phyloP scores from a whole-genome alignment of 129 eudicot species.

The Kitagawia praeruptora region DNA sequence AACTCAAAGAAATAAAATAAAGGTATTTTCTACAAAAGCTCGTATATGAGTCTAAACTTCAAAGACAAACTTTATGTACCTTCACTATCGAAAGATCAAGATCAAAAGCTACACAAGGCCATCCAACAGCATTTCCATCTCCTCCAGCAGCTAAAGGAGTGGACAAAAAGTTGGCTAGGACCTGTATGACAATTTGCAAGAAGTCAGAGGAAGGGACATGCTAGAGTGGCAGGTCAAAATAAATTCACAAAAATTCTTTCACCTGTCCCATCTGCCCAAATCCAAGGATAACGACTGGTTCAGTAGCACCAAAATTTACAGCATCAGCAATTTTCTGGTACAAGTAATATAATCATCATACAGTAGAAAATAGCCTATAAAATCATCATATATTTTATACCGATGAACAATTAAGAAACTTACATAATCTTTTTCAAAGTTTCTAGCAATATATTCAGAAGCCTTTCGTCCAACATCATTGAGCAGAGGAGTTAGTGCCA shows the following conservation, averaged over 20 bases:
- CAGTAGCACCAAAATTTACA: slow-evolving; percentile 59
- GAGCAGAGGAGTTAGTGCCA: slow-evolving; percentile 89
- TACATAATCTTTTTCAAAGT: slow-evolving; percentile 50
- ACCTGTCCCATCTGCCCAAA: slow-evolving; percentile 99
- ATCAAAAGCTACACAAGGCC: slow-evolving; percentile 98
- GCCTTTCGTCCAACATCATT: slow-evolving; percentile 85
- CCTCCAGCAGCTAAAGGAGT: slow-evolving; percentile 76
- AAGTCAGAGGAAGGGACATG: slow-evolving; percentile 5
- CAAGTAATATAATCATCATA: neutral
- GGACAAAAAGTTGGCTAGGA: slow-evolving; percentile 89
- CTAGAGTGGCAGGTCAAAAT: neutral
- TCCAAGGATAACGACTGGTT: slow-evolving; percentile 89
- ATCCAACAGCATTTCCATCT: slow-evolving; percentile 63
- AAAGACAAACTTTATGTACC: slow-evolving; percentile 28
- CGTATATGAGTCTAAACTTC: neutral
- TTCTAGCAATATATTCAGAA: slow-evolving; percentile 64
- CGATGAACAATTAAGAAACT: slow-evolving; percentile 17
- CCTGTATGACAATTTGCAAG: slow-evolving; percentile 35
- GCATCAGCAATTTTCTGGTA: slow-evolving; percentile 50
- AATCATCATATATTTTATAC: neutral
- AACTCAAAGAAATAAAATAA: neutral
- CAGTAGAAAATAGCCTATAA: neutral
- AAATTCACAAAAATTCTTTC: slow-evolving; percentile 6
- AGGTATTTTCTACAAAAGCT: no score
- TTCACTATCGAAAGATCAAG: slow-evolving; percentile 80